These are phyloP conservation scores for Penicillium riverlandense DNA, from an alignment of 495 filamentous ascomycete species.

Conservation along the genomic window DNA sequence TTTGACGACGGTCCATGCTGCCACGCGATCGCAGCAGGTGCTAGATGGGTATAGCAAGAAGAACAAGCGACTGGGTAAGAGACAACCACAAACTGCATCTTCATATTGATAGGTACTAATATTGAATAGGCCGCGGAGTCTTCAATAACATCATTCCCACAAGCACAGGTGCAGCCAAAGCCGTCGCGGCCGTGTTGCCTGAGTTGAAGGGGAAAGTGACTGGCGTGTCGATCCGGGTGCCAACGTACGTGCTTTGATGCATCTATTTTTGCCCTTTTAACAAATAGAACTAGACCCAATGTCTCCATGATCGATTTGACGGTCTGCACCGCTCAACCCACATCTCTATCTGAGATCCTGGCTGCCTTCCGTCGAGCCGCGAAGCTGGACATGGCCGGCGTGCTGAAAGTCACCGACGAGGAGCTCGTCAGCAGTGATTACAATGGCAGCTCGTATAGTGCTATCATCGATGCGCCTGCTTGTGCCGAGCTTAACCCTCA, in stretches of 20 bases:
- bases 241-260: slow-evolving; percentile 17
- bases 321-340: slow-evolving; percentile 24
- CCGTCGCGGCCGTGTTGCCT: slow-evolving; percentile 24
- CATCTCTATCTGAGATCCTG: slow-evolving; percentile 24
- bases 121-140: slow-evolving; percentile 20
- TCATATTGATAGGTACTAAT: neutral
- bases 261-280: neutral
- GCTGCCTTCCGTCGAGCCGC: slow-evolving; percentile 22
- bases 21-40: slow-evolving; percentile 30
- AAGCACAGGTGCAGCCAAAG: slow-evolving; percentile 27
- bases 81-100: neutral
- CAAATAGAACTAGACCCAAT: slow-evolving; percentile 17
- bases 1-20: slow-evolving; percentile 28
- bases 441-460: slow-evolving; percentile 22
- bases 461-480: slow-evolving; percentile 24
- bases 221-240: slow-evolving; percentile 28
- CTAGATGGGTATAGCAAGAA: slow-evolving; percentile 34
- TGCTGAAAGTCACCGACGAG: slow-evolving; percentile 23
- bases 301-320: slow-evolving; percentile 33
- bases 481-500: slow-evolving; percentile 25
- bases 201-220: slow-evolving; percentile 26
- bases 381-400: slow-evolving; percentile 21
- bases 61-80: slow-evolving; percentile 25
- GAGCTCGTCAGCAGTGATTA: slow-evolving; percentile 29
- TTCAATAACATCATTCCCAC: slow-evolving; percentile 33